A percentile compares a stretch with the other conserved stretches of the same genome.
These are phyloP conservation scores for Leccinum fuscescens DNA, from an alignment of 1,284 basidiomycete genomes.

Conservation along the genomic window DNA sequence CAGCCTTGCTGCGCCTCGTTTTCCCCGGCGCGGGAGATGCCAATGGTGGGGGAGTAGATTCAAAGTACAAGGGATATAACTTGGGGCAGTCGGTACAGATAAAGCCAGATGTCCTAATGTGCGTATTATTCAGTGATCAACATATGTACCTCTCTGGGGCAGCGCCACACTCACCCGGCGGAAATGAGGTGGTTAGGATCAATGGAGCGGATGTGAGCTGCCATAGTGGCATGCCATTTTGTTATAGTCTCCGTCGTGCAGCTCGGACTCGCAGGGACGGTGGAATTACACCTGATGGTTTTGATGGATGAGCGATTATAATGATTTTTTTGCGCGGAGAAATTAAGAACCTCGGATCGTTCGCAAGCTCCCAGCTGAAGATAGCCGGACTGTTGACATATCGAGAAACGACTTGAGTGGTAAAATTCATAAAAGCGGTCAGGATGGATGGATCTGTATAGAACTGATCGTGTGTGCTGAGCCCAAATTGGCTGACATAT, in stretches of 20 bases:
- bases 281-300: constrained; percentile 51
- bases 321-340: neutral
- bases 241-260: constrained; percentile 56
- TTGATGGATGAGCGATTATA: constrained; percentile 9
- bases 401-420: constrained; percentile 50
- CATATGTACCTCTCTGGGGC: neutral
- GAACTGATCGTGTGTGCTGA: constrained; percentile 54
- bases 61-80: constrained; percentile 41
- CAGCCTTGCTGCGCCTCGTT: constrained; percentile 35
- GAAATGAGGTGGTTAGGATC: constrained; percentile 68
- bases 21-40: constrained; percentile 36
- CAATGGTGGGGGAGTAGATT: constrained; percentile 32
- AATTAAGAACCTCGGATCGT: constrained; percentile 51
- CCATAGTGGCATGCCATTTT: constrained; percentile 50
- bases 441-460: constrained; percentile 51
- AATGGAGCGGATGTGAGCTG: constrained; percentile 43
- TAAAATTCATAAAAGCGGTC: constrained; percentile 55
- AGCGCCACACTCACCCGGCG: constrained; percentile 46
- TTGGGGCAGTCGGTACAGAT: constrained; percentile 58
- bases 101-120: constrained; percentile 53
- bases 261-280: constrained; percentile 38
- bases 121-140: neutral
- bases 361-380: constrained; percentile 64
- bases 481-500: constrained; percentile 55
- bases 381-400: constrained; percentile 51